Evolutionary conservation across 352 stramenopile genomes (phyloP), one percentile per base, ranked within the genome.

Genomic region (Globisporangium barbulae): DNA sequence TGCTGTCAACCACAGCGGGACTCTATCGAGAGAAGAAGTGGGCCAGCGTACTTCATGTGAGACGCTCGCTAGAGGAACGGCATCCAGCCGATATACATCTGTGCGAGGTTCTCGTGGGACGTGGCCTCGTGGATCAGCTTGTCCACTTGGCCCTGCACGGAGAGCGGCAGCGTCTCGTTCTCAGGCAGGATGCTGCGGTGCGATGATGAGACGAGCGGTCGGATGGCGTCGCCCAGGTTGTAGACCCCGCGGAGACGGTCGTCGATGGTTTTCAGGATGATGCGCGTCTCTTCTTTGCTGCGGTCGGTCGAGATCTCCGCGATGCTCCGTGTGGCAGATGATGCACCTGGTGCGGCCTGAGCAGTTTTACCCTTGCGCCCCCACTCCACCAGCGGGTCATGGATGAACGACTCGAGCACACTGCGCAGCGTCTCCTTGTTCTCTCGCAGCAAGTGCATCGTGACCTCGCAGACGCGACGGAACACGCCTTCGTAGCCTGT

Each of bases 371-470:
- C 86, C 10, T 82, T 83, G 13, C 88, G 78, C 12, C 88, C 82
- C 91, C 91, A 97, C 70, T 98, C 91, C 7, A 98, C 91, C 15
- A 98, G 70, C 22, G 98, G 97, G 71, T 99, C 98, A 65, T 99
- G 97, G 30, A 99, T 81, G 71, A 99, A 99, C n/a, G 97, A 97
- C 74, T 99, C 98, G 5, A 99, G 78, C 44, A 99, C 97, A 59
- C 93, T 99, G 22, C 99, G 83, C 44, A 99, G 77, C 30, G 97
- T 98, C 66, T 98, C 95, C 22, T 97, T 94, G 72, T 99, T 98
- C 25, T 95, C 87, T 45, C 98, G 90, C 53, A 99, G 79, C 41
- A 98, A 70, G 17, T 75, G 73, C 78, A 98, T 90, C 47, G 85
- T 95, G 33, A 97, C 89, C 65, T 98, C 94, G 37, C 97, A 86